phyloP scores from a whole-genome alignment of 306 rosid genomes.

The Rubus parviflorus region DNA sequence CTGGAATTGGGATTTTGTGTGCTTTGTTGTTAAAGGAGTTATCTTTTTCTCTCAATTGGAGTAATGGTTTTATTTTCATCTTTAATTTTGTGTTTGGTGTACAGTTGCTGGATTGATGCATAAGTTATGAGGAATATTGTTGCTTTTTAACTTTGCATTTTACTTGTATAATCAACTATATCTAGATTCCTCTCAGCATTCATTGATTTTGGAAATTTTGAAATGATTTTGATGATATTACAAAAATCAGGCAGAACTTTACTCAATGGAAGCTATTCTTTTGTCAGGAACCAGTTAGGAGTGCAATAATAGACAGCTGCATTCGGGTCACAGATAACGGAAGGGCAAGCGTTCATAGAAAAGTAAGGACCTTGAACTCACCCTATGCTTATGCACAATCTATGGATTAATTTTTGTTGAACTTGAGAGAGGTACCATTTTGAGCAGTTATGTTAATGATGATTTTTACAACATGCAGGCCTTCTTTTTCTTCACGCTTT shows the following conservation, averaged over 20 bases:
- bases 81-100: background rate
- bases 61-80: background rate
- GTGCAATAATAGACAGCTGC: conserved; percentile 71
- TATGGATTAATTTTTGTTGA: background rate
- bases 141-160: background rate
- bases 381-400: background rate
- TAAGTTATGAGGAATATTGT: background rate
- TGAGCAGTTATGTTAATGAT: conserved; percentile 12
- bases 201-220: conserved; percentile 7
- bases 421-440: background rate
- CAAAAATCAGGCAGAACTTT: background rate
- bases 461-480: conserved; percentile 48
- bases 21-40: background rate
- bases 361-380: conserved; percentile 38
- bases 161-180: background rate
- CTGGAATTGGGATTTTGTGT: background rate
- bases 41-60: background rate
- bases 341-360: conserved; percentile 62
- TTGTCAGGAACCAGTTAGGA: conserved; percentile 73
- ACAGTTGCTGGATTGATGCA: conserved; percentile 2
- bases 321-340: conserved; percentile 79
- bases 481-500: conserved; percentile 64
- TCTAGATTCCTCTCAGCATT: conserved; percentile 10
- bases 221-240: conserved; percentile 3
- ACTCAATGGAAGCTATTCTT: conserved; percentile 18